A percentile compares a stretch with the other conserved stretches of the same genome.
phyloP scores from a whole-genome alignment of 164 flowering plant species.

The Malania oleifera region DNA sequence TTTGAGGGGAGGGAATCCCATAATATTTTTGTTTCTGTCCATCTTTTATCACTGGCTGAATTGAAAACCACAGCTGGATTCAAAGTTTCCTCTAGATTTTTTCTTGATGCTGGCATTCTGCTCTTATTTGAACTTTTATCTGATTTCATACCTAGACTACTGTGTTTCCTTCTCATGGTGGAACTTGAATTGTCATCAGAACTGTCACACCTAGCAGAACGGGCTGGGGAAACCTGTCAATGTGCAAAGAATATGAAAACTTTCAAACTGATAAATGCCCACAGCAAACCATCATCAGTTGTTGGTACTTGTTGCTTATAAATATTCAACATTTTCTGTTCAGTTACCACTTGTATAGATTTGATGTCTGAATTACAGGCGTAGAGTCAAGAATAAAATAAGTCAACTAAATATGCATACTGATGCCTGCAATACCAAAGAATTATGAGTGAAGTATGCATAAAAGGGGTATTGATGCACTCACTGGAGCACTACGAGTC shows the following conservation, averaged over 20 bases:
- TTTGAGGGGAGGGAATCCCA: constrained; percentile 47
- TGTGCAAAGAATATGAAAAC: constrained; percentile 1
- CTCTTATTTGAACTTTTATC: constrained; percentile 21
- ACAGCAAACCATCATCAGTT: too few species aligned
- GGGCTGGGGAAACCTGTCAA: constrained; percentile 33
- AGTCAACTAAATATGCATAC: too few species aligned
- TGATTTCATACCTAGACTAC: constrained; percentile 16
- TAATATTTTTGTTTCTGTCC: constrained; percentile 23
- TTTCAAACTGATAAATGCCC: too few species aligned
- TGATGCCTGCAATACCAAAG: too few species aligned
- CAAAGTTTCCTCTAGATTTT: constrained; percentile 12
- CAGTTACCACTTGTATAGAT: too few species aligned
- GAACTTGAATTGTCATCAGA: constrained; percentile 30
- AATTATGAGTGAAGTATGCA: too few species aligned
- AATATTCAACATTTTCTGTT: too few species aligned
- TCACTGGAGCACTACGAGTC: constrained; percentile 34
- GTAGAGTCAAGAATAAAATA: too few species aligned
- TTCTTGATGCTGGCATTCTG: constrained; percentile 10
- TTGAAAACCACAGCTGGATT: constrained; percentile 8
- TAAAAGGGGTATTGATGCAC: constrained; percentile 11
- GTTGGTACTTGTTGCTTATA: too few species aligned
- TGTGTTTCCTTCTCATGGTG: constrained; percentile 20
- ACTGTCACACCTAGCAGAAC: constrained; percentile 23
- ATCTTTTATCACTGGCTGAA: constrained; percentile 18
- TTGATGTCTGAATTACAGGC: too few species aligned